Conservation (phyloP, 2,329 filamentous ascomycete genomes). For the Sphaerulina musiva region DNA sequence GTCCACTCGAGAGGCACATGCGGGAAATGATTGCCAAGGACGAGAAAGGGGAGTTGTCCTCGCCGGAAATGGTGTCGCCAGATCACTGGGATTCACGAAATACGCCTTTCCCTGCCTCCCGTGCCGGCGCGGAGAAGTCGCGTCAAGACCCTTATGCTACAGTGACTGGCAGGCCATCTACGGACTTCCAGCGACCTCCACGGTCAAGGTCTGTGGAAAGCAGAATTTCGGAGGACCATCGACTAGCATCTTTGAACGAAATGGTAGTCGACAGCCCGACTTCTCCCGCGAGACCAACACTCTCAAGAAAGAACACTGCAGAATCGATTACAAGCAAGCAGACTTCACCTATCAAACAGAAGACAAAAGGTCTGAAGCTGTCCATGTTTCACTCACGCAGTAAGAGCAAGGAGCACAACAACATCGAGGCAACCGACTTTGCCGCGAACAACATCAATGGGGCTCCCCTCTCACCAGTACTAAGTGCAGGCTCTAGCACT, state of each 20-base stretch:
- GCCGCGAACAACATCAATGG: conserved; percentile 13
- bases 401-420: conserved; percentile 32
- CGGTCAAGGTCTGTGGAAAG: conserved; percentile 24
- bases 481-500: conserved; percentile 11
- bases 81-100: conserved; percentile 35
- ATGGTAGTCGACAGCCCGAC: conserved; percentile 10
- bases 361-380: conserved; percentile 30
- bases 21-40: conserved; percentile 40
- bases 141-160: conserved; percentile 6
- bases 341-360: conserved; percentile 28
- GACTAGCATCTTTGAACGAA: conserved; percentile 14
- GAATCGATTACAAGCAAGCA: conserved; percentile 8
- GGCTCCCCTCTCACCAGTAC: conserved; percentile 13
- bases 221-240: conserved; percentile 15
- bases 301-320: conserved; percentile 1
- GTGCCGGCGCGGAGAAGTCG: conserved; percentile 9
- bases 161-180: conserved; percentile 20
- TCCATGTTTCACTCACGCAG: conserved; percentile 39
- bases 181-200: conserved; percentile 16
- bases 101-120: conserved; percentile 20
- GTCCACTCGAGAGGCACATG: conserved; percentile 43
- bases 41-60: conserved; percentile 32
- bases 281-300: conserved; percentile 18
- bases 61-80: conserved; percentile 37
- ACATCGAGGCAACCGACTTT: conserved; percentile 31